Evolutionary conservation across 2,329 filamentous ascomycete genomes (phyloP).

Genomic region (Phialocephala subalpina): DNA sequence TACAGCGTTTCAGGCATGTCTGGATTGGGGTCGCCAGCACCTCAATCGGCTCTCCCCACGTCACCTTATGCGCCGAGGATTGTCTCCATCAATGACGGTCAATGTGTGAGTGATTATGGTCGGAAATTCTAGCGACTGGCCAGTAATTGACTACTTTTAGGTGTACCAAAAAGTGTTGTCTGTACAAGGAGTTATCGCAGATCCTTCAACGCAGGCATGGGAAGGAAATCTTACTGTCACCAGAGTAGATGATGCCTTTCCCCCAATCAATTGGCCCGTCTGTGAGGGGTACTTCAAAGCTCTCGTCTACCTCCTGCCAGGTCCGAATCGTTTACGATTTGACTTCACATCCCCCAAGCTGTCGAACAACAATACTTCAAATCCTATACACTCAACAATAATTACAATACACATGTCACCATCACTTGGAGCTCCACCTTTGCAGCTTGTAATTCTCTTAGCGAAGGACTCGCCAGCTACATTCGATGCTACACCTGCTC

Average conservation of each 20-base stretch:
- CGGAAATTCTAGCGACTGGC: slow-evolving; percentile 17
- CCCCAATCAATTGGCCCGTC: slow-evolving; percentile 85
- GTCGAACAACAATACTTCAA: slow-evolving; percentile 70
- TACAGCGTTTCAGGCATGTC: slow-evolving; percentile 71
- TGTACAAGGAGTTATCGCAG: slow-evolving; percentile 82
- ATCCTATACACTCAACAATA: slow-evolving; percentile 79
- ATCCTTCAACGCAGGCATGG: slow-evolving; percentile 70
- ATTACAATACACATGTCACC: slow-evolving; percentile 89
- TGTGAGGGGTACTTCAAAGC: slow-evolving; percentile 91
- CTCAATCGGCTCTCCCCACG: slow-evolving; percentile 65
- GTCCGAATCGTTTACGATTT: slow-evolving; percentile 86
- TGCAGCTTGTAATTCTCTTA: slow-evolving; percentile 88
- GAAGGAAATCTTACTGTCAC: slow-evolving; percentile 83
- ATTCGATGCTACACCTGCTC: slow-evolving; percentile 82
- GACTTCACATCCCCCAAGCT: slow-evolving; percentile 89
- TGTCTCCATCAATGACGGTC: slow-evolving; percentile 79
- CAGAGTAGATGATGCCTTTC: slow-evolving; percentile 86
- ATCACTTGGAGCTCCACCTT: slow-evolving; percentile 77
- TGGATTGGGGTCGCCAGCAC: slow-evolving; percentile 63
- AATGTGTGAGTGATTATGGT: slow-evolving; percentile 68
- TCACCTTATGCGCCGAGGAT: slow-evolving; percentile 86
- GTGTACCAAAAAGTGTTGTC: slow-evolving; percentile 91
- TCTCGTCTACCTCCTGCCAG: slow-evolving; percentile 87
- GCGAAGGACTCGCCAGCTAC: slow-evolving; percentile 88
- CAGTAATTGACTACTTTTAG: slow-evolving; percentile 53